phyloP scores from a whole-genome alignment of 768 basidiomycete genomes.

The Hypholoma fasciculare region DNA sequence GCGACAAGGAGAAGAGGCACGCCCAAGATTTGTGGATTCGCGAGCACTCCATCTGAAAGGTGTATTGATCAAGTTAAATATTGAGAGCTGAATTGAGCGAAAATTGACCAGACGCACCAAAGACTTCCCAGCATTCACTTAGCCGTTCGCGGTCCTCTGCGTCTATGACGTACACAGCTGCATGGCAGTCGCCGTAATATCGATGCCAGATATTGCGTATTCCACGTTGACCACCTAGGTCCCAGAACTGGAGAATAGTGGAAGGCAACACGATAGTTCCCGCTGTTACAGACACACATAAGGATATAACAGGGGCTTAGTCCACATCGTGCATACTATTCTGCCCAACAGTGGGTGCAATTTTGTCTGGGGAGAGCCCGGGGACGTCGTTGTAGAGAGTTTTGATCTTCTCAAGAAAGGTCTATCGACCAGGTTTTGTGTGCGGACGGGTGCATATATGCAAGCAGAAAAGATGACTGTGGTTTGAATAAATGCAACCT shows the following conservation, averaged over 20 bases:
- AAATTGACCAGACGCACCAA: slow-evolving; percentile 62
- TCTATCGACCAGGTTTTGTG: slow-evolving; percentile 44
- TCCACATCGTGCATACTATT: slow-evolving; percentile 66
- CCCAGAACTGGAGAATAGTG: slow-evolving; percentile 95
- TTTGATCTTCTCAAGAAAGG: slow-evolving; percentile 91
- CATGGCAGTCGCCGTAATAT: slow-evolving; percentile 97
- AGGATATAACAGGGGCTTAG: not conserved
- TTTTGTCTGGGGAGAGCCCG: slow-evolving; percentile 88
- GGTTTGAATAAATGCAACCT: slow-evolving; percentile 12
- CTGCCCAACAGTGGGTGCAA: slow-evolving; percentile 95
- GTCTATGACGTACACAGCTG: slow-evolving; percentile 94
- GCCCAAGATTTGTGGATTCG: slow-evolving; percentile 85
- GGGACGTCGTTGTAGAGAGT: slow-evolving; percentile 86
- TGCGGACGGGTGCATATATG: not conserved
- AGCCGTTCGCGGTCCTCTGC: slow-evolving; percentile 88
- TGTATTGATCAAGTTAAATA: slow-evolving; percentile 2
- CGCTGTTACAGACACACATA: slow-evolving; percentile 43
- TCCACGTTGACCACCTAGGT: slow-evolving; percentile 92
- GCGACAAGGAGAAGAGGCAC: slow-evolving; percentile 91
- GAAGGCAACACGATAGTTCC: slow-evolving; percentile 93
- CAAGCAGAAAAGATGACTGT: not conserved
- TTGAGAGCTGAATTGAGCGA: not conserved
- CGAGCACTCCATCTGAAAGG: slow-evolving; percentile 75
- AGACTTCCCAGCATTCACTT: slow-evolving; percentile 95
- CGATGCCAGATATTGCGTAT: slow-evolving; percentile 93